Evolutionary conservation across 345 rosid species (phyloP).

Genomic region (Arabidopsis arenosa): DNA sequence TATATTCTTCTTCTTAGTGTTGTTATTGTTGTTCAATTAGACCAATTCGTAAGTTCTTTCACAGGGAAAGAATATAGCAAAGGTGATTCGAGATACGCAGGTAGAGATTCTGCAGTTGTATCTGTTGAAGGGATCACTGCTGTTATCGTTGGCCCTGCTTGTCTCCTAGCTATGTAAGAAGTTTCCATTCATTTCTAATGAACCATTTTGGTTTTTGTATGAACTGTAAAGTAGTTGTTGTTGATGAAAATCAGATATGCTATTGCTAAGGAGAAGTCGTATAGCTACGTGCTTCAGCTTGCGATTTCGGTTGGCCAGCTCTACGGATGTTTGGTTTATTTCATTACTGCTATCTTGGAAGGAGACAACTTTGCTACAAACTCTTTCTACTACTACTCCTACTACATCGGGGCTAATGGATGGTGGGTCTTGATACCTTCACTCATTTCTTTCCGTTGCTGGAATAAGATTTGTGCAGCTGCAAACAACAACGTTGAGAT

Average conservation of each 20-base stretch:
- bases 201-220: background rate
- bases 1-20: background rate
- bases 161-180: conserved; percentile 79
- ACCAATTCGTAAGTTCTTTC: conserved; percentile 20
- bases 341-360: conserved; percentile 75
- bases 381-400: conserved; percentile 64
- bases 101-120: conserved; percentile 71
- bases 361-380: conserved; percentile 82
- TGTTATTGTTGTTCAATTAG: background rate
- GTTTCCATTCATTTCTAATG: background rate
- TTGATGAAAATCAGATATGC: conserved; percentile 60
- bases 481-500: conserved; percentile 56
- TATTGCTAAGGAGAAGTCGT: conserved; percentile 75
- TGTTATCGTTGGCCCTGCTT: conserved; percentile 84
- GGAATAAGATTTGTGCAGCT: conserved; percentile 72
- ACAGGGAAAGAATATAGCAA: conserved; percentile 98
- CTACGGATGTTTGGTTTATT: conserved; percentile 84
- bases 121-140: conserved; percentile 89
- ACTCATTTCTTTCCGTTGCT: conserved; percentile 66
- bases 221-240: background rate
- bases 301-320: conserved; percentile 88
- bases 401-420: conserved; percentile 70
- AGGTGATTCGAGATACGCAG: conserved; percentile 95
- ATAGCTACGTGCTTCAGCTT: conserved; percentile 84
- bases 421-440: conserved; percentile 79